Evolutionary conservation across 495 filamentous ascomycete species (phyloP).

Genomic region (Talaromyces nanjingensis): DNA sequence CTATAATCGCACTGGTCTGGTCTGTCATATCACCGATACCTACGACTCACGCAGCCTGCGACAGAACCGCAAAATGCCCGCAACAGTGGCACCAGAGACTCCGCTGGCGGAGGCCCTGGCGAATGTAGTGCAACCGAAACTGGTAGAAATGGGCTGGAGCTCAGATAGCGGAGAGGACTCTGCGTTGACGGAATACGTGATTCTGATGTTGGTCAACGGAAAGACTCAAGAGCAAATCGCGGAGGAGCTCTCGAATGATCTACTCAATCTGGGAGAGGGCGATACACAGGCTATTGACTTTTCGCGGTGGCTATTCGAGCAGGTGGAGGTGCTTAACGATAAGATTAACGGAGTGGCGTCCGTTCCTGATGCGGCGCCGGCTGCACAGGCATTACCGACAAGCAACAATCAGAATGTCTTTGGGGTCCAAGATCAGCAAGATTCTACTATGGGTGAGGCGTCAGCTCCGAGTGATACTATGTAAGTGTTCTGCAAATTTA

Average conservation of each 20-base stretch:
- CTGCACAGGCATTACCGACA: conserved; percentile 29
- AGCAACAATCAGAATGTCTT: conserved; percentile 22
- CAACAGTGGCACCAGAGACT: conserved; percentile 64
- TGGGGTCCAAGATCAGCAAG: conserved; percentile 25
- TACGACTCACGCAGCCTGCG: background rate
- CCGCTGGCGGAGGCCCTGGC: conserved; percentile 78
- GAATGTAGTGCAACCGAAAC: conserved; percentile 76
- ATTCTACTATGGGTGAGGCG: conserved; percentile 67
- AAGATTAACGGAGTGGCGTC: conserved; percentile 47
- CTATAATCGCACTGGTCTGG: background rate
- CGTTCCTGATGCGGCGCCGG: conserved; percentile 12
- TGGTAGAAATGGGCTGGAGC: conserved; percentile 92
- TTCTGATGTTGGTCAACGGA: conserved; percentile 91
- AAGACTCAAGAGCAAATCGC: conserved; percentile 87
- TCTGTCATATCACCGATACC: background rate
- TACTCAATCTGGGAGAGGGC: conserved; percentile 75
- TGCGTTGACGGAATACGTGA: conserved; percentile 88
- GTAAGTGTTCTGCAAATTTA: conserved; percentile 46
- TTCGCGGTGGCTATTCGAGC: conserved; percentile 82
- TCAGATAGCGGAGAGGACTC: conserved; percentile 71
- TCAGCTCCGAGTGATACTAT: conserved; percentile 47
- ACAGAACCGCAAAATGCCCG: conserved; percentile 49
- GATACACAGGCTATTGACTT: conserved; percentile 80
- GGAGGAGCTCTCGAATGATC: conserved; percentile 79
- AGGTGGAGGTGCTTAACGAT: conserved; percentile 60